Evolutionary conservation across 352 stramenopile species (phyloP), one percentile per base, ranked within the genome.

Genomic region (Phytophthora quininea): DNA sequence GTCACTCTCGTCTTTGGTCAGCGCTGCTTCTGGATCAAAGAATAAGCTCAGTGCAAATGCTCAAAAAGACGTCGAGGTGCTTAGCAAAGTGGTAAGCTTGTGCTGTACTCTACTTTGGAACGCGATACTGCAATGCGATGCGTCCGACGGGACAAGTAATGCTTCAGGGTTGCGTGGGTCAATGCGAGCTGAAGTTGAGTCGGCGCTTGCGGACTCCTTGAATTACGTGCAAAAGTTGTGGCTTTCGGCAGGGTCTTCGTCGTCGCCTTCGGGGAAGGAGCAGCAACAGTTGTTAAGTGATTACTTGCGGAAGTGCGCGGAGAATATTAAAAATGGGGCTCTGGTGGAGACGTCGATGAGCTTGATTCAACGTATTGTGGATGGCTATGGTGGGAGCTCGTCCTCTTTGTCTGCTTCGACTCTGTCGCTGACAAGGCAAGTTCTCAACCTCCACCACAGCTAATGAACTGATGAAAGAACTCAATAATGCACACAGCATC

Each of bases 91-190:
- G 27, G 82, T 92, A 31, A 80, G 54, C 9, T 59, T 95, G 42
- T 87, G 85, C 24, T 86, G 88, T 14, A 93, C 79, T n/a, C 57
- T 95, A 15, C 80, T 93, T 49, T 95, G 87, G 87, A 93, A 90
- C 69, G 84, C 73, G 8, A 81, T 90, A 29, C 65, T 87, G 57
- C 53, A 83, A 71, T 67, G 52, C 29, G 63, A 86, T 58, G 40
- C 65, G 10, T 51, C 47, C 30, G 50, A 52, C 33, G 58, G 29
- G 15, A 10, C 11, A 31, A 67, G 40, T 31, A 52, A 19, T 33
- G 53, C 38, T 51, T 51, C 45, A 31, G 52, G 47, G 19, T 42
- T 89, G 12, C 77, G 69, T 38, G 53, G 50, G 19, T 69, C 64
- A 19, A 77, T 90, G 67, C 72, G 71, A n/a, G 58, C 62, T 24